These are phyloP conservation scores for Vaccinium myrtillus DNA, from an alignment of 148 eudicot genomes.

Conservation along the genomic window DNA sequence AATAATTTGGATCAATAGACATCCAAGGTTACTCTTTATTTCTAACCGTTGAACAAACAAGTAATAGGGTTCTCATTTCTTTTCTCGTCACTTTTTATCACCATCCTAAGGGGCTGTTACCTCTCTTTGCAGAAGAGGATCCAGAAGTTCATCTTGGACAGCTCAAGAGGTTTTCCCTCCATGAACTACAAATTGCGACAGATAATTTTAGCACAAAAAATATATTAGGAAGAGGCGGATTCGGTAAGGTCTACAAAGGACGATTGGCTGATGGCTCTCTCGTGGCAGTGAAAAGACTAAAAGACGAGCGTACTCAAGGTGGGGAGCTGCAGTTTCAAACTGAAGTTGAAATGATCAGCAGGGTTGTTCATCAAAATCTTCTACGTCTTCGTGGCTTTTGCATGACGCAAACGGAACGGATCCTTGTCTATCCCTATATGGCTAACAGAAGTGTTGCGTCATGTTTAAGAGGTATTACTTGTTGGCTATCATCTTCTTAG, in stretches of 20 bases:
- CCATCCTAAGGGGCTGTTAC: neutral
- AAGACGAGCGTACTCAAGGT: slow-evolving; percentile 73
- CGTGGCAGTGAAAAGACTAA: slow-evolving; percentile 79
- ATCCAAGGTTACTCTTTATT: neutral
- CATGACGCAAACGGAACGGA: slow-evolving; percentile 21
- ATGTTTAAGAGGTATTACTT: neutral
- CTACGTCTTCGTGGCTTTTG: slow-evolving; percentile 75
- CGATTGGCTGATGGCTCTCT: slow-evolving; percentile 70
- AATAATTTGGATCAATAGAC: neutral
- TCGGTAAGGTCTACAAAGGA: slow-evolving; percentile 87
- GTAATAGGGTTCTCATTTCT: neutral
- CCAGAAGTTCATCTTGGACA: slow-evolving; percentile 78
- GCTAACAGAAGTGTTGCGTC: neutral
- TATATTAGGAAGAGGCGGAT: slow-evolving; percentile 81
- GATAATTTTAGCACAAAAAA: slow-evolving; percentile 62
- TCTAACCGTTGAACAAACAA: neutral
- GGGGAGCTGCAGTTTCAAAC: slow-evolving; percentile 83
- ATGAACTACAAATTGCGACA: slow-evolving; percentile 74
- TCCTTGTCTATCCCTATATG: neutral
- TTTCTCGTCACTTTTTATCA: neutral
- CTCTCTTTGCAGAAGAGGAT: slow-evolving; percentile 66
- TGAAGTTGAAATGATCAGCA: slow-evolving; percentile 82
- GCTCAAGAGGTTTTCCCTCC: slow-evolving; percentile 70
- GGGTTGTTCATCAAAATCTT: slow-evolving; percentile 82
- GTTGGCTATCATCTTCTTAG: neutral